Percentiles rank a stretch among this genome's conserved stretches.
phyloP scores from a whole-genome alignment of 2,329 filamentous ascomycete genomes.

The Zarea fungicola region DNA sequence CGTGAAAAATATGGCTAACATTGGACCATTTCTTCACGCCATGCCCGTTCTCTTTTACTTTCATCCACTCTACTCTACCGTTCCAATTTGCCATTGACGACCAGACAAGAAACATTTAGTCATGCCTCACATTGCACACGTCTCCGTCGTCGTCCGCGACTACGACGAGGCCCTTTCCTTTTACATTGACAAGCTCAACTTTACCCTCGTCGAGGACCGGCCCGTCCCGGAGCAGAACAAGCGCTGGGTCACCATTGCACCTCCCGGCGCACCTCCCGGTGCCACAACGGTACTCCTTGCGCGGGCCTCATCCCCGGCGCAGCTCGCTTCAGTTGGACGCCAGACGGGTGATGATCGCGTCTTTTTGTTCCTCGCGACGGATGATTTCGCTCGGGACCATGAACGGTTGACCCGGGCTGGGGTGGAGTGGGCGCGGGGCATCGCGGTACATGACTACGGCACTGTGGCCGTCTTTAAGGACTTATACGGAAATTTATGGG shows the following conservation, averaged over 20 bases:
- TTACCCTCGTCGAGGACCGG: conserved; percentile 16
- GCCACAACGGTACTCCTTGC: conserved; percentile 12
- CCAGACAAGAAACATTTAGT: not conserved
- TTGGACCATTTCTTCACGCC: not conserved
- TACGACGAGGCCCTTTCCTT: conserved; percentile 17
- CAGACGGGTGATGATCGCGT: conserved; percentile 16
- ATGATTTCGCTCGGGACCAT: conserved; percentile 13
- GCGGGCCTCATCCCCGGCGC: conserved; percentile 12
- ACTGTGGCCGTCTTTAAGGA: conserved; percentile 16
- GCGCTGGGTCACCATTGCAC: conserved; percentile 14
- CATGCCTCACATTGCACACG: conserved; percentile 15
- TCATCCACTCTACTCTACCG: not conserved
- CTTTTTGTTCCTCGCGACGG: conserved; percentile 17
- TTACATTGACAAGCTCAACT: conserved; percentile 15
- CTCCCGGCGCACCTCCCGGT: not conserved
- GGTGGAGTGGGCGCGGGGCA: conserved; percentile 13
- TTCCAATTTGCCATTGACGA: not conserved
- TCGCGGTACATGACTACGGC: conserved; percentile 12
- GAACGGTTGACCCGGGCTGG: conserved; percentile 2
- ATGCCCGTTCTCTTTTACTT: not conserved
- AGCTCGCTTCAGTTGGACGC: conserved; percentile 13
- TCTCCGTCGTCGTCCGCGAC: conserved; percentile 15
- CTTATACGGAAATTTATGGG: conserved; percentile 17
- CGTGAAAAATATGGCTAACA: not conserved
- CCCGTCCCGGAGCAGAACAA: conserved; percentile 12